Percentiles rank a stretch among this genome's conserved stretches.
phyloP scores from a whole-genome alignment of 192 early-diverging fungal species.

The Spinellus fusiger region DNA sequence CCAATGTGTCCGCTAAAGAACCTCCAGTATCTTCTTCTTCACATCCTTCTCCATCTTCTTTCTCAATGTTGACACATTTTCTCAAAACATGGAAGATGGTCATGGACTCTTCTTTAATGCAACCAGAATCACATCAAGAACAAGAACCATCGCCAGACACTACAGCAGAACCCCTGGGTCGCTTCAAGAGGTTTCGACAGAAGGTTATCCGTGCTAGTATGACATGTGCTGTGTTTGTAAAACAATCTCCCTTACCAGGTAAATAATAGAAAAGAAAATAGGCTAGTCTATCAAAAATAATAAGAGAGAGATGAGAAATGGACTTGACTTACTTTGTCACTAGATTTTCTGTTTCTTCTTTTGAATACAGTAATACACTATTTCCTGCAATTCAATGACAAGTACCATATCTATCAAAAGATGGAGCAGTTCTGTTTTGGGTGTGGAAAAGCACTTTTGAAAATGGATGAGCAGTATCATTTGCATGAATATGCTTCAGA shows the following conservation, averaged over 20 bases:
- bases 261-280: slow-evolving; percentile 1
- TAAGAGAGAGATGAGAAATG: no score
- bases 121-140: no score
- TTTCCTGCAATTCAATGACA: slow-evolving; percentile 32
- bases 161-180: slow-evolving; percentile 1
- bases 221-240: slow-evolving; percentile 38
- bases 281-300: not conserved
- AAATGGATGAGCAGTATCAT: slow-evolving; percentile 46
- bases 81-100: no score
- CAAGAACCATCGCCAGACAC: not conserved
- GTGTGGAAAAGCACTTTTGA: slow-evolving; percentile 42
- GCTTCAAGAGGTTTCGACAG: slow-evolving; percentile 15
- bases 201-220: slow-evolving; percentile 38
- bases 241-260: slow-evolving; percentile 49
- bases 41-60: no score
- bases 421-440: slow-evolving; percentile 38
- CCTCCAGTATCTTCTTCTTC: no score
- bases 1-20: no score
- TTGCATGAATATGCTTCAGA: slow-evolving; percentile 47
- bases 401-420: slow-evolving; percentile 40
- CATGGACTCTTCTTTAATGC: no score
- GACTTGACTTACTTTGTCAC: not conserved
- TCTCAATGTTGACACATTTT: no score
- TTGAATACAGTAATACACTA: slow-evolving; percentile 33
- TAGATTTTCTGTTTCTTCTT: slow-evolving; percentile 12